Percentiles rank a stretch among this genome's conserved stretches.
Evolutionary conservation across 2,329 filamentous ascomycete genomes (phyloP).

Genomic region (Colletotrichum lindemuthianum): DNA sequence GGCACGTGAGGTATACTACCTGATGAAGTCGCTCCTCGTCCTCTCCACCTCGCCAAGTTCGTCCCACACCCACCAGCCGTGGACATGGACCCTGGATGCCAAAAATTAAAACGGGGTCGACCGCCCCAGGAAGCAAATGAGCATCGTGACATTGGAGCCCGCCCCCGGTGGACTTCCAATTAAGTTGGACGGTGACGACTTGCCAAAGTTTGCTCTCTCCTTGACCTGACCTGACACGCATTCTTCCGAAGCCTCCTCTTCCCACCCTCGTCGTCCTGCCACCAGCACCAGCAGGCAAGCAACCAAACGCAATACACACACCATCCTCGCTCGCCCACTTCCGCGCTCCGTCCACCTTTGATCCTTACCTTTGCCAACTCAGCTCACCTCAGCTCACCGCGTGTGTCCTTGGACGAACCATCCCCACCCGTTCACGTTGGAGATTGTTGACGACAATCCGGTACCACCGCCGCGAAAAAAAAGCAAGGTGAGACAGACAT

Average conservation of each 20-base stretch:
- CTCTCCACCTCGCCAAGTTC: no score
- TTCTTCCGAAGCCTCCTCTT: background rate
- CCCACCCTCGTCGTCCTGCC: background rate
- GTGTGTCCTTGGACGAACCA: background rate
- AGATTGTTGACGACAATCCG: background rate
- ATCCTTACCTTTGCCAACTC: conserved; percentile 28
- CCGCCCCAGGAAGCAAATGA: conserved; percentile 3
- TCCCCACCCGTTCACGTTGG: background rate
- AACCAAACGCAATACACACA: no score
- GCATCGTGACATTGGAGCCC: conserved; percentile 17
- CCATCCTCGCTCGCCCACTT: no score
- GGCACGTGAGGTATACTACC: no score
- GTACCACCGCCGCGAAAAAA: background rate
- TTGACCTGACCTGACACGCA: conserved; percentile 25
- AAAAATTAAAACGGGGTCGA: background rate
- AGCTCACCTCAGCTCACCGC: background rate
- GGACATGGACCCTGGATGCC: background rate
- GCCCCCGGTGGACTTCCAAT: conserved; percentile 13
- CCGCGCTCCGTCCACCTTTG: conserved; percentile 17
- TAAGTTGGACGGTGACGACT: background rate
- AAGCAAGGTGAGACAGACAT: conserved; percentile 10
- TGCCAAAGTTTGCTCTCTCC: conserved; percentile 2
- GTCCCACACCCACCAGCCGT: conserved; percentile 8
- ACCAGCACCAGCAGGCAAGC: no score
- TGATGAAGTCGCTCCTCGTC: no score